phyloP scores from a whole-genome alignment of 2,329 filamentous ascomycete species.

The Claviceps africana region DNA sequence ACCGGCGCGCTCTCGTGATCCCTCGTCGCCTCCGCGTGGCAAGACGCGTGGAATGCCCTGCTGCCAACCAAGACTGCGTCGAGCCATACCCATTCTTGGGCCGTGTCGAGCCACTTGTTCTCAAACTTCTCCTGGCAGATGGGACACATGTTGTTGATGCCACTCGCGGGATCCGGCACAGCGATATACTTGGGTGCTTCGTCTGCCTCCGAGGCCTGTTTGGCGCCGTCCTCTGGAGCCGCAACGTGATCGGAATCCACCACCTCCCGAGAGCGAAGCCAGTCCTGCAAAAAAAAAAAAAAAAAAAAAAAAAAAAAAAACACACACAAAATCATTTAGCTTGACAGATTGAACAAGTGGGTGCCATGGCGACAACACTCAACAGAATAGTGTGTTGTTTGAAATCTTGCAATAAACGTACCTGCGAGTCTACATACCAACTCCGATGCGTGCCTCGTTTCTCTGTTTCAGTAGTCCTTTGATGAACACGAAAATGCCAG shows the following conservation, averaged over 20 bases:
- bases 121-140: conserved; percentile 95
- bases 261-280: conserved; percentile 72
- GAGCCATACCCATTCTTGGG: conserved; percentile 94
- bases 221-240: conserved; percentile 17
- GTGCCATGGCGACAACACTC: neutral
- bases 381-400: too few species aligned
- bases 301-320: neutral
- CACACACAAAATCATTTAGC: neutral
- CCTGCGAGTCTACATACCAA: conserved; percentile 85
- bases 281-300: conserved; percentile 44
- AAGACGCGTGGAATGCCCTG: conserved; percentile 80
- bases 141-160: conserved; percentile 68
- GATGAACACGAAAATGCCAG: conserved; percentile 94
- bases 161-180: conserved; percentile 64
- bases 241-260: conserved; percentile 48
- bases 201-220: conserved; percentile 23
- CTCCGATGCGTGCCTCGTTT: conserved; percentile 80
- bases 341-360: neutral
- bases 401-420: conserved; percentile 26
- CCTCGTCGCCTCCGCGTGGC: conserved; percentile 68
- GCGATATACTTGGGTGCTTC: conserved; percentile 55
- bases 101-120: conserved; percentile 80
- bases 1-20: conserved; percentile 36
- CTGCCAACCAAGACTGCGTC: conserved; percentile 68
- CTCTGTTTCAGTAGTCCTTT: conserved; percentile 72